Base-by-base conservation (phyloP, 345 rosid genomes). In the Citrus sp. region DNA sequence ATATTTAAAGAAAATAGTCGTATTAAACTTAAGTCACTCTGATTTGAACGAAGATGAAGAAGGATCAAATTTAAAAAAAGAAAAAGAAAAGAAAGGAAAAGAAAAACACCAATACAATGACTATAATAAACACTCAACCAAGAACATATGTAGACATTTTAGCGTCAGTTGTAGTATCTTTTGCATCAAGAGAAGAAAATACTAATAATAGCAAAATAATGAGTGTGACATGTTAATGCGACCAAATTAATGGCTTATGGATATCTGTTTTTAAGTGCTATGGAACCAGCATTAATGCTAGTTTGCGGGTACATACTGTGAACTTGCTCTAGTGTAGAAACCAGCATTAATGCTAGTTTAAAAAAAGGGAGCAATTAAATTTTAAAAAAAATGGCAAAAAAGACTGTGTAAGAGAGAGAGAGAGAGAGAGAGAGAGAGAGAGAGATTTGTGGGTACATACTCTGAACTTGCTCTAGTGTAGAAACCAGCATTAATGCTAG, bases 401-500 rank as follows among this genome's bases (percentile, higher is more conserved):
- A 54, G 0, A 54, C 2, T 5, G 8, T 1, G 22, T 0, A 0
- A 16, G 7, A 51, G 56, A 16, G 55, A 46, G 51, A 18, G 68
- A 16, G 21, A 14, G 6, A 49, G 55, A 51, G 54, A 12, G 18
- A 18, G 68, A 18, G 42, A 66, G 46, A n/a, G 27, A n/a, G 24
- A 21, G 62, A 21, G 16, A 38, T 64, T 30, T 69, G 30, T 4
- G 67, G 25, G 55, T 28, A 76, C 88, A 70, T 89, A 96, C 99
- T 85, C 85, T 27, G 86, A 22, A 84, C 84, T 89, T 2, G 97
- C 97, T 83, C 98, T 85, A 18, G 92, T 85, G 87, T 96, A 96
- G 85, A 94, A 96, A 58, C 99, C 99, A 56, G 99, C 99, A 85
- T 96, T 96, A 80, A 92, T 96, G 90, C 87, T 79, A 19, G 92